These are phyloP conservation scores for Kodamaea fukazawae DNA, from an alignment of 805 yeast genomes.

Conservation along the genomic window DNA sequence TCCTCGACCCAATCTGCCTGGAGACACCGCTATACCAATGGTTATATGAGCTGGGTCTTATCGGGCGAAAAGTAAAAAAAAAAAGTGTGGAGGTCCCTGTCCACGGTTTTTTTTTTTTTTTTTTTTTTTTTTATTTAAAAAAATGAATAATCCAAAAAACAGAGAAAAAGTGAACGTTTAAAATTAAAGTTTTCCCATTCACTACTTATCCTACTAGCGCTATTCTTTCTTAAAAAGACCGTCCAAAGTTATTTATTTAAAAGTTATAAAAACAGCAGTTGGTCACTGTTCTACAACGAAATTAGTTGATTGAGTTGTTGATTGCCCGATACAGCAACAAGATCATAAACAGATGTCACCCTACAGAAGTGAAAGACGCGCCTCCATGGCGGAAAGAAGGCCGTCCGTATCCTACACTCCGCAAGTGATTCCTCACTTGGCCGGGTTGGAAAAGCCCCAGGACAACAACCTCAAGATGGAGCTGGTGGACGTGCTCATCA, in stretches of 20 bases:
- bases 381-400: conserved; percentile 67
- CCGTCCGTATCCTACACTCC: conserved; percentile 48
- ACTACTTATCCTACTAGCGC: no score
- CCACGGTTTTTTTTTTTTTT: conserved; percentile 1
- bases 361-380: conserved; percentile 44
- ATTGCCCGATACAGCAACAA: no score
- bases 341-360: conserved; percentile 4
- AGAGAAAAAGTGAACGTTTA: neutral
- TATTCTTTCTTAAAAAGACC: no score
- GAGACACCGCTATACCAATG: no score
- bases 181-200: conserved; percentile 2
- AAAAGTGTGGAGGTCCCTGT: conserved; percentile 1
- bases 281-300: no score
- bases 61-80: no score
- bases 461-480: conserved; percentile 61
- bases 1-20: no score
- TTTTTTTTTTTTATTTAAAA: neutral
- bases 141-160: neutral
- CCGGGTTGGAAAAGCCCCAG: conserved; percentile 73
- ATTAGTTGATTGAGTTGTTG: neutral
- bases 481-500: conserved; percentile 78
- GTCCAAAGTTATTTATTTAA: no score
- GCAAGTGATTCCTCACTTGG: conserved; percentile 62
- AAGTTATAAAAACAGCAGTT: no score
- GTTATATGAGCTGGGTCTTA: no score